Evolutionary conservation across 371 early-diverging fungal genomes (phyloP), one percentile per base, ranked within the genome.

Genomic region (Blastocladiella emersonii): DNA sequence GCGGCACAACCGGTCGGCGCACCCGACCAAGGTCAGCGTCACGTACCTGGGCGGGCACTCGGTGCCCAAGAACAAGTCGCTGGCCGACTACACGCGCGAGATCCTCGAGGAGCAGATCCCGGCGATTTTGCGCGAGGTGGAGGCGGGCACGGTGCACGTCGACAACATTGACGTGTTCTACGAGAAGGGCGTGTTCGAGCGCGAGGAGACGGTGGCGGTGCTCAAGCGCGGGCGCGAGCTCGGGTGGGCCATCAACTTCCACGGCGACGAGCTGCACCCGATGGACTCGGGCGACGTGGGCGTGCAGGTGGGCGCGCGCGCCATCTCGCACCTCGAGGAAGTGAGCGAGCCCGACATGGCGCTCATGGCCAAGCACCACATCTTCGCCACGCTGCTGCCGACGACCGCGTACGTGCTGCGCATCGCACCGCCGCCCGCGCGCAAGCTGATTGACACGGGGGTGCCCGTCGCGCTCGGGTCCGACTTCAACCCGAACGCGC

Each of bases 401-500:
- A 64, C 64, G 19, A 64, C 64, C 13, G 64, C 64, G 12, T 60
- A 64, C 34, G 61, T 64, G 17, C 48, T 64, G 32, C 51, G 64
- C 39, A 64, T 64, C 17, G 45, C 32, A 0, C 64, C 64, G 39
- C 64, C 64, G 35, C 64, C 64, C 17, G 64, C 64, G 4, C 57
- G 64, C 30, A 60, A 55, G 45, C 37, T 64, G 41, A 39, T 64
- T 25, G 64, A 64, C 15, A 1, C 19, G 3, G 64, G 64, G 2
- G 61, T 64, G 30, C 56, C 61, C 10, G 64, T 64, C 6, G 64
- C 64, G 13, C 64, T 64, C 27, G 64, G 64, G 17, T 27, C 27
- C 41, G 64, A 64, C 8, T 64, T 64, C 27, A 64, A 64, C 55
- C 64, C 64, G 19, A 64, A 64, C 30, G 64, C 64, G n/a, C 64